phyloP scores from a whole-genome alignment of 805 yeast genomes.

The Wickerhamiella sorbophila region DNA sequence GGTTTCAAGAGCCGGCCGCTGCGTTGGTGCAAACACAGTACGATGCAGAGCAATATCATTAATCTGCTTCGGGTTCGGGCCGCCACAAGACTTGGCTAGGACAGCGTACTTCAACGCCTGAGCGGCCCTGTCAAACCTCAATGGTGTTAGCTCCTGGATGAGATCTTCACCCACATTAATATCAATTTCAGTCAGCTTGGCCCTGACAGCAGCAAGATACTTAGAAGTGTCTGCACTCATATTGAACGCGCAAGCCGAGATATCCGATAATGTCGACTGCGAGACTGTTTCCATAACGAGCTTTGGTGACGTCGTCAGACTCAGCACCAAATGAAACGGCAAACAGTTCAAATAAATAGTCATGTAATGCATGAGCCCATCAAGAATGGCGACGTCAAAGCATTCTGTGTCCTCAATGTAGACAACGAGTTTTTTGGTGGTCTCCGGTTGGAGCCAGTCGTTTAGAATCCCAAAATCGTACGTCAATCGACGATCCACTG shows the following conservation, averaged over 20 bases:
- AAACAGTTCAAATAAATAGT: constrained; percentile 22
- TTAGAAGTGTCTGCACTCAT: constrained; percentile 6
- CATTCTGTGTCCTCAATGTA: constrained; percentile 29
- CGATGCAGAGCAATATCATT: constrained; percentile 24
- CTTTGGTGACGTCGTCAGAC: constrained; percentile 25
- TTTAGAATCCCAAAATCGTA: constrained; percentile 27
- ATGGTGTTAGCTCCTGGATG: constrained; percentile 1
- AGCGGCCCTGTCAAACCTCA: constrained; percentile 8
- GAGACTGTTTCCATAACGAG: constrained; percentile 25
- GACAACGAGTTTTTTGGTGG: constrained; percentile 16
- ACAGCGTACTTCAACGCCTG: constrained; percentile 21
- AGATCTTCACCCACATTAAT: constrained; percentile 1
- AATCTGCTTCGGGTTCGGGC: constrained; percentile 29
- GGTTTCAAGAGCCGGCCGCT: constrained; percentile 29
- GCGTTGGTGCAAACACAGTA: constrained; percentile 31
- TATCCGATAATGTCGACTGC: constrained; percentile 16
- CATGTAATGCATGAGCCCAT: constrained; percentile 22
- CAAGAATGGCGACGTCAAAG: constrained; percentile 21
- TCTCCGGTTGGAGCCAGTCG: constrained; percentile 21
- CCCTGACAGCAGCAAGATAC: constrained; percentile 7
- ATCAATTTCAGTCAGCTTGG: constrained; percentile 2
- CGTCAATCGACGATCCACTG: constrained; percentile 23
- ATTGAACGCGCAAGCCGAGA: constrained; percentile 8
- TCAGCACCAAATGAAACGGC: constrained; percentile 24
- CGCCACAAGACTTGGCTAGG: constrained; percentile 27